Percentiles rank a stretch among this genome's conserved stretches.
These are phyloP conservation scores for Iberis amara DNA, from an alignment of 441 rosid species.

Conservation along the genomic window DNA sequence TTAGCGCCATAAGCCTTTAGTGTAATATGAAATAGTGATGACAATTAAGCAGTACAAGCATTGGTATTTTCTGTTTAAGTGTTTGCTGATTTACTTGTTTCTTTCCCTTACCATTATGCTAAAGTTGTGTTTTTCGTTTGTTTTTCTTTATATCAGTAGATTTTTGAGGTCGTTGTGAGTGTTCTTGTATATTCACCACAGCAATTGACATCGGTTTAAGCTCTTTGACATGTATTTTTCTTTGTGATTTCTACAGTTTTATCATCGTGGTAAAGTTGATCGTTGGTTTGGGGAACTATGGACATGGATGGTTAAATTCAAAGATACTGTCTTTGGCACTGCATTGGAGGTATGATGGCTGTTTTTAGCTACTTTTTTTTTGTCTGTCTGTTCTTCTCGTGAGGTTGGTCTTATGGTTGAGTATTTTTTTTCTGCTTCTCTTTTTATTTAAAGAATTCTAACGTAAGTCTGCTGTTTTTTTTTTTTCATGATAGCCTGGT, in stretches of 20 bases:
- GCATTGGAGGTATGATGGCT: constrained; percentile 61
- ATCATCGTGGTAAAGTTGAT: constrained; percentile 63
- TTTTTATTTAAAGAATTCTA: constrained; percentile 26
- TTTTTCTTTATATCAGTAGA: not conserved
- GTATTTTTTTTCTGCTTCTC: constrained; percentile 17
- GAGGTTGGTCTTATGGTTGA: constrained; percentile 6
- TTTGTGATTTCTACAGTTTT: constrained; percentile 45
- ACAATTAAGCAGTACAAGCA: constrained; percentile 1
- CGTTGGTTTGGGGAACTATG: constrained; percentile 83
- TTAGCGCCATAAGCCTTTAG: constrained; percentile 3
- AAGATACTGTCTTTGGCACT: constrained; percentile 59
- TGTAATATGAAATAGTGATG: constrained; percentile 1
- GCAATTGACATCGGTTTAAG: constrained; percentile 5
- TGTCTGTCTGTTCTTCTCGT: constrained; percentile 11
- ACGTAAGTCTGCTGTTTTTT: constrained; percentile 24
- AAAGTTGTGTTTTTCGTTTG: not conserved
- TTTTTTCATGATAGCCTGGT: constrained; percentile 77
- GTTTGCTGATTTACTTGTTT: constrained; percentile 8
- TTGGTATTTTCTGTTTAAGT: not conserved
- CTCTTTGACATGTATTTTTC: constrained; percentile 21
- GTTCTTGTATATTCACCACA: constrained; percentile 13
- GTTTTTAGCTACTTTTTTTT: not conserved
- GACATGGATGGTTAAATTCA: constrained; percentile 82
- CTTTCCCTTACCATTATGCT: not conserved
- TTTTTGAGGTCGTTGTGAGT: constrained; percentile 14